Conservation (phyloP, 1,284 basidiomycete genomes). For the Moesziomyces parantarcticus region DNA sequence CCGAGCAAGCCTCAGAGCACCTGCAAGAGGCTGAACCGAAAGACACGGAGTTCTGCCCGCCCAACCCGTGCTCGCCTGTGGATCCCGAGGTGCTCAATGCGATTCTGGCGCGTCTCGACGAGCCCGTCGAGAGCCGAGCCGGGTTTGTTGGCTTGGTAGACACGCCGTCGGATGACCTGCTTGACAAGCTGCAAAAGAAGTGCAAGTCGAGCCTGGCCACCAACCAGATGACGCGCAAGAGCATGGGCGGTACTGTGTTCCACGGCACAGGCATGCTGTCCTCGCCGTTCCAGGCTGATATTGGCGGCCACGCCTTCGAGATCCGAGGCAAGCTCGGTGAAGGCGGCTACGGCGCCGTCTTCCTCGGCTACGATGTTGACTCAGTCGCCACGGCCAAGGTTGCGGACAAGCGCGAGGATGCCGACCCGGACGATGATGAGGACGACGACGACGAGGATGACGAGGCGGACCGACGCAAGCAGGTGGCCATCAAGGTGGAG, state of each 20-base stretch:
- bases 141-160: constrained; percentile 76
- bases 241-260: constrained; percentile 53
- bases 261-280: constrained; percentile 32
- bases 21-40: not conserved
- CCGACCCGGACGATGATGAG: constrained; percentile 4
- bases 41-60: constrained; percentile 63
- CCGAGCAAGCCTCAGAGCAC: not conserved
- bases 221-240: constrained; percentile 60
- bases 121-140: constrained; percentile 72
- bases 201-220: constrained; percentile 66
- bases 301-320: constrained; percentile 35
- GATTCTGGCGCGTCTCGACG: constrained; percentile 76
- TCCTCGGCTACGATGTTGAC: constrained; percentile 74
- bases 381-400: constrained; percentile 45
- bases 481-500: constrained; percentile 92
- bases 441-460: constrained; percentile 70
- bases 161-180: constrained; percentile 72
- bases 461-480: constrained; percentile 72
- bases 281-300: constrained; percentile 19
- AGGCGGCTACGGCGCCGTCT: constrained; percentile 95
- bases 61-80: constrained; percentile 90
- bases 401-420: constrained; percentile 3
- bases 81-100: constrained; percentile 76
- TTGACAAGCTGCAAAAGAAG: constrained; percentile 74
- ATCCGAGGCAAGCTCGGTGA: constrained; percentile 90